Conservation (phyloP, 768 basidiomycete genomes). For the Suillus fuscotomentosus region DNA sequence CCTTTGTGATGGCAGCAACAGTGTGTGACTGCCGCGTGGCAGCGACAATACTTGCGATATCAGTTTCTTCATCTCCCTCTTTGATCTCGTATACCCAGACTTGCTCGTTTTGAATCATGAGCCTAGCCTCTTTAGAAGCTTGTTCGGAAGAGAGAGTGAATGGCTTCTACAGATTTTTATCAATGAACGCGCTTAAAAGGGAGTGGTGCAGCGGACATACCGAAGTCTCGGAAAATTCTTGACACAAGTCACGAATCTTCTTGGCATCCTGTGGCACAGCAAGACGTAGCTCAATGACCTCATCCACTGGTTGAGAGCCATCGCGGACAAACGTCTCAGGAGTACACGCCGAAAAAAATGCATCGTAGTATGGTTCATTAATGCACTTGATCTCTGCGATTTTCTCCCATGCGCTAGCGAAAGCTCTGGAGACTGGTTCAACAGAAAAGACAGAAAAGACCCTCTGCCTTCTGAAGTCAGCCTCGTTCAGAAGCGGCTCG, state of each 20-base stretch:
- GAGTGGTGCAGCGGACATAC: conserved; percentile 32
- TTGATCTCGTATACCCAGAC: conserved; percentile 51
- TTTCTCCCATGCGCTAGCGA: conserved; percentile 43
- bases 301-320: conserved; percentile 26
- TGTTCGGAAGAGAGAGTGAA: conserved; percentile 41
- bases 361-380: conserved; percentile 49
- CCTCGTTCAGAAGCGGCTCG: conserved; percentile 26
- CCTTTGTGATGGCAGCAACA: conserved; percentile 57
- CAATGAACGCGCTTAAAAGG: conserved; percentile 4
- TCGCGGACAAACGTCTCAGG: conserved; percentile 28
- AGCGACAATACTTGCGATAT: conserved; percentile 50
- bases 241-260: conserved; percentile 42
- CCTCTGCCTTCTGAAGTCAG: conserved; percentile 31
- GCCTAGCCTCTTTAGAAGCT: conserved; percentile 43
- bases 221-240: conserved; percentile 52
- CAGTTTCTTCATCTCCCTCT: conserved; percentile 17
- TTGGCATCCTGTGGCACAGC: conserved; percentile 39
- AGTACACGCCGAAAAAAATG: conserved; percentile 46
- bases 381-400: conserved; percentile 38
- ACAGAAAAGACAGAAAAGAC: conserved; percentile 68
- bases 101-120: conserved; percentile 47
- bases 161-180: conserved; percentile 32
- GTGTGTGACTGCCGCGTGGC: conserved; percentile 50
- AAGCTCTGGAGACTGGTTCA: conserved; percentile 38
- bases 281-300: conserved; percentile 34